Conservation (phyloP, 345 rosid species). For the Salix suchowensis region DNA sequence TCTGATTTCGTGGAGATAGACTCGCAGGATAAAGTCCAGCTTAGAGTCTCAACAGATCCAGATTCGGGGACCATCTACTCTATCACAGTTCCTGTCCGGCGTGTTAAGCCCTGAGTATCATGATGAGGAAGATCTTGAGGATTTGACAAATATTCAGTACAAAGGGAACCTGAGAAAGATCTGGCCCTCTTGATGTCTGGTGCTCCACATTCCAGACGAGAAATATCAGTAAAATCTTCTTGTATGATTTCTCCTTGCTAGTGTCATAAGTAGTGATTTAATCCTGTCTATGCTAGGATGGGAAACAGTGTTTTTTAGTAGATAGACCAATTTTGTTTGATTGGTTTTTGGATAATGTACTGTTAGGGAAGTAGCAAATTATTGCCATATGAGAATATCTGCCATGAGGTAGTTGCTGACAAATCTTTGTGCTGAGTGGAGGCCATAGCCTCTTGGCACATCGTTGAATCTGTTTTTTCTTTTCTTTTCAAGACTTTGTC, state of each 20-base stretch:
- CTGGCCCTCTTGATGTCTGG: constrained; percentile 77
- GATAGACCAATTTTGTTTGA: not conserved
- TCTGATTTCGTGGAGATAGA: constrained; percentile 94
- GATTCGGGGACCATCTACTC: constrained; percentile 92
- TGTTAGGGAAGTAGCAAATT: not conserved
- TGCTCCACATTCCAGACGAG: constrained; percentile 78
- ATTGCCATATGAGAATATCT: not conserved
- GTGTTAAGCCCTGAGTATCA: constrained; percentile 81
- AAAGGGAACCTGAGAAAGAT: constrained; percentile 53
- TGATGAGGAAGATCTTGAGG: constrained; percentile 52
- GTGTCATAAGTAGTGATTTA: not conserved
- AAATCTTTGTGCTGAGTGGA: not conserved
- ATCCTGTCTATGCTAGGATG: not conserved
- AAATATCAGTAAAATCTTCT: constrained; percentile 1
- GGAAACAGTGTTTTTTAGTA: not conserved
- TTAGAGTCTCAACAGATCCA: constrained; percentile 72
- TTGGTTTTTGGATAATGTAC: not conserved
- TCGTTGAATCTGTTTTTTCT: not conserved
- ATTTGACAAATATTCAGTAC: constrained; percentile 66
- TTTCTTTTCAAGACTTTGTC: not conserved
- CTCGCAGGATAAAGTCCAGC: constrained; percentile 89
- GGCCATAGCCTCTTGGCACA: not conserved
- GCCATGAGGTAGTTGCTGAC: not conserved
- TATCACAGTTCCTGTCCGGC: constrained; percentile 79
- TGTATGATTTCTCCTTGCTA: not conserved